These are phyloP conservation scores for Coemansia sp. DNA, from an alignment of 192 early-diverging fungal genomes.

Conservation along the genomic window DNA sequence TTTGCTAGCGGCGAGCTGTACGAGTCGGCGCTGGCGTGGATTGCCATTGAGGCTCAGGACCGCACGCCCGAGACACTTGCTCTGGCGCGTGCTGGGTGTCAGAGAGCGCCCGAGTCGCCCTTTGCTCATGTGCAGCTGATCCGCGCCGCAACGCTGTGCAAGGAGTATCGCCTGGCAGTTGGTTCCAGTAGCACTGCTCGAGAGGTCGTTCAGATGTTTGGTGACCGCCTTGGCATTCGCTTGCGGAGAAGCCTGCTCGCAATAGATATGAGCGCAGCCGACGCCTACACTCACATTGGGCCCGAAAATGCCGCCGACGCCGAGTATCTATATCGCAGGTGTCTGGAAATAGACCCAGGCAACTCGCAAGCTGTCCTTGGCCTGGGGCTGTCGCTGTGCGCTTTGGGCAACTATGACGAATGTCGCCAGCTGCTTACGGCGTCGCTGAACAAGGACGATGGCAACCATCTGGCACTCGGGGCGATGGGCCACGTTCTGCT, in stretches of 20 bases:
- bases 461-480: conserved; percentile 58
- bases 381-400: conserved; percentile 57
- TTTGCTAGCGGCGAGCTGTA: conserved; percentile 22
- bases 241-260: conserved; percentile 53
- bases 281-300: conserved; percentile 63
- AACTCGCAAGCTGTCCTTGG: conserved; percentile 55
- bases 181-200: conserved; percentile 28
- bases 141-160: conserved; percentile 2
- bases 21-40: conserved; percentile 15
- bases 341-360: conserved; percentile 50
- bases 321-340: conserved; percentile 58
- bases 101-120: conserved; percentile 27
- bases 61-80: neutral
- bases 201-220: conserved; percentile 5
- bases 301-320: conserved; percentile 61
- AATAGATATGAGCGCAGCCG: conserved; percentile 64
- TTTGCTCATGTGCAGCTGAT: conserved; percentile 36
- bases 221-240: neutral
- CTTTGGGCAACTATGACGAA: conserved; percentile 60
- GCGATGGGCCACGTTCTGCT: conserved; percentile 73
- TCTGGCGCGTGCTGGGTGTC: conserved; percentile 15
- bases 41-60: neutral
- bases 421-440: conserved; percentile 61
- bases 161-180: conserved; percentile 13
- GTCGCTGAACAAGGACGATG: conserved; percentile 46